Percentiles rank a stretch among this genome's conserved stretches.
Evolutionary conservation across 768 basidiomycete genomes (phyloP).

Genomic region (Russula brevipes): DNA sequence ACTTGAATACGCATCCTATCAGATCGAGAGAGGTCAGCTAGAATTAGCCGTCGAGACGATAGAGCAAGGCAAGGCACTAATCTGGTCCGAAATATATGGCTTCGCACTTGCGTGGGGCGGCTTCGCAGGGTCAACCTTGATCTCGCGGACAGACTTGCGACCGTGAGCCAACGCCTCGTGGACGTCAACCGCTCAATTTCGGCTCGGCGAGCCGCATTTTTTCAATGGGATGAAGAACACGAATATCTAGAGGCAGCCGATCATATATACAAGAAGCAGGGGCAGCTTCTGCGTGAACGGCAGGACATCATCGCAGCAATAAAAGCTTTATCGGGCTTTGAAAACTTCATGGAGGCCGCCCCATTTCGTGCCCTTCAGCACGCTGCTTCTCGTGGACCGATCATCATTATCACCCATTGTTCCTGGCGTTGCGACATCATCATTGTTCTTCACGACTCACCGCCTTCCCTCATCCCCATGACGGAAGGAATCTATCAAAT

Average conservation of each 20-base stretch:
- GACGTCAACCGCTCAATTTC: background rate
- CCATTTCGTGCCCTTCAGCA: background rate
- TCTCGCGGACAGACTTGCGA: background rate
- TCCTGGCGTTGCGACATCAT: background rate
- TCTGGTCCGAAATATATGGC: constrained; percentile 14
- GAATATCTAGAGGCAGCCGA: background rate
- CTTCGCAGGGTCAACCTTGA: background rate
- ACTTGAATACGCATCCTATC: constrained; percentile 1
- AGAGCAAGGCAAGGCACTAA: constrained; percentile 1
- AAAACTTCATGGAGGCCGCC: background rate
- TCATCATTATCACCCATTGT: constrained; percentile 8
- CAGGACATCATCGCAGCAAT: background rate
- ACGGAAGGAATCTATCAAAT: background rate
- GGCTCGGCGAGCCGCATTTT: background rate
- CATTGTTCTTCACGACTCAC: background rate
- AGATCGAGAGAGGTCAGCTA: background rate
- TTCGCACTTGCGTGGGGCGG: background rate
- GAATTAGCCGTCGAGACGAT: constrained; percentile 12
- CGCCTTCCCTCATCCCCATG: background rate
- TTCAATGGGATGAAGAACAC: background rate
- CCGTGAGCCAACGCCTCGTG: background rate
- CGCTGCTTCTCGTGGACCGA: background rate
- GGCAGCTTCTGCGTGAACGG: background rate
- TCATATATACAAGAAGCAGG: background rate
- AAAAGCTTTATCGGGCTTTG: background rate